Base-by-base conservation (phyloP, 2,329 filamentous ascomycete genomes). In the Talaromyces atroroseus region DNA sequence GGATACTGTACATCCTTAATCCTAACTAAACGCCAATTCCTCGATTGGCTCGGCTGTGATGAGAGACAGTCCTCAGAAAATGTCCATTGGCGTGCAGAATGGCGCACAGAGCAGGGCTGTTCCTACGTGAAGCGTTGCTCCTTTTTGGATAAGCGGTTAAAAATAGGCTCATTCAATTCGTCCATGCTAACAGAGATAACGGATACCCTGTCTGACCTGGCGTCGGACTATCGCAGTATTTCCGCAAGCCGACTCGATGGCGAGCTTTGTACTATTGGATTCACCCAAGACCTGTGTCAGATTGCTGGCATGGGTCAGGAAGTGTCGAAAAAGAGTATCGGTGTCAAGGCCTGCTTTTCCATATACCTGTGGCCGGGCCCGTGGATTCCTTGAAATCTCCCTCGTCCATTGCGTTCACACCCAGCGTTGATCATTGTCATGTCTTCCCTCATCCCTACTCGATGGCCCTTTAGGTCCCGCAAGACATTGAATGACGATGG, bases 361-460 rank as follows among this genome's bases (percentile, higher is more conserved):
- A 36, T 56, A 56, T 56, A 56, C 40, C 36, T 50, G 8, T 10
- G 48, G 12, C 18, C 12, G 38, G 11, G 8, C 47, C 29, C 36
- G 45, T 50, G 36, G n/a, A 16, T 29, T 50, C 18, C 14, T 11
- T 34, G 5, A 38, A 45, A 14, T 11, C 5, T 18, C 45, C 32
- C 10, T 7, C 11, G 20, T n/a, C 8, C 16, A 12, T 10, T 21
- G 34, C 26, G n/a, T 16, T 46, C 14, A 50, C 23, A 32, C 26
- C 29, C 47, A 45, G 21, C n/a, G 38, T 36, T 16, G 48, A 51
- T 14, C 23, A 50, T n/a, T n/a, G n/a, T 26, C 53, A 56, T 56
- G 53, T 36, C 53, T 51, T 46, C 53, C 24, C 29, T 50, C 7
- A 10, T 56, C 11, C 53, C 47, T 29, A 46, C 14, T 29, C 53